Evolutionary conservation across 148 eudicot genomes (phyloP).

Genomic region (Heliosperma pusillum): DNA sequence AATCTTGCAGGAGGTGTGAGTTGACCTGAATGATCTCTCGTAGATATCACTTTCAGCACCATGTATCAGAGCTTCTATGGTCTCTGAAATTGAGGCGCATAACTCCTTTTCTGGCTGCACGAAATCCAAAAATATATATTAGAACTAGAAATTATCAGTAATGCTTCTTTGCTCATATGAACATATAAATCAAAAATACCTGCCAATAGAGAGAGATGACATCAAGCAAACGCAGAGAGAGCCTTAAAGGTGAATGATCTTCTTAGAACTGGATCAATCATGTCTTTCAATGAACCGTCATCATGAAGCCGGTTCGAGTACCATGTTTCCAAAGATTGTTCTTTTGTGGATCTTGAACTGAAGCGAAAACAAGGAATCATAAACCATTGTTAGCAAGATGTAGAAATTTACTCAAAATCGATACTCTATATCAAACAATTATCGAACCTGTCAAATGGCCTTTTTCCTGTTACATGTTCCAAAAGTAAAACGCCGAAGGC

Average conservation of each 20-base stretch:
- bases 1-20: too few species aligned
- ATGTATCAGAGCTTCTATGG: slow-evolving; percentile 51
- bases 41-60: slow-evolving; percentile 39
- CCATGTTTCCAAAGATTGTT: slow-evolving; percentile 75
- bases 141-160: too few species aligned
- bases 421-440: too few species aligned
- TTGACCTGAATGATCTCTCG: slow-evolving; percentile 70
- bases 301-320: slow-evolving; percentile 71
- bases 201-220: slow-evolving; percentile 75
- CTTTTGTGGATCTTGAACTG: slow-evolving; percentile 63
- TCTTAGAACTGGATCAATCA: slow-evolving; percentile 64
- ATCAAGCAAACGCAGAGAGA: too few species aligned
- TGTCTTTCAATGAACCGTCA: too few species aligned
- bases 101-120: slow-evolving; percentile 84
- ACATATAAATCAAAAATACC: slow-evolving; percentile 34
- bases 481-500: slow-evolving; percentile 91
- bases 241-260: slow-evolving; percentile 51
- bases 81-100: slow-evolving; percentile 65
- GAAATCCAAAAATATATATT: slow-evolving; percentile 9
- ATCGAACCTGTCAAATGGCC: too few species aligned
- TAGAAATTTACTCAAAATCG: too few species aligned
- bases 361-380: too few species aligned
- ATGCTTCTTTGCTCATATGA: too few species aligned
- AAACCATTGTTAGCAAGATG: too few species aligned
- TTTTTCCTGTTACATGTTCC: slow-evolving; percentile 88